Evolutionary conservation across 768 basidiomycete genomes (phyloP).

Genomic region (Tulasnella sp.): DNA sequence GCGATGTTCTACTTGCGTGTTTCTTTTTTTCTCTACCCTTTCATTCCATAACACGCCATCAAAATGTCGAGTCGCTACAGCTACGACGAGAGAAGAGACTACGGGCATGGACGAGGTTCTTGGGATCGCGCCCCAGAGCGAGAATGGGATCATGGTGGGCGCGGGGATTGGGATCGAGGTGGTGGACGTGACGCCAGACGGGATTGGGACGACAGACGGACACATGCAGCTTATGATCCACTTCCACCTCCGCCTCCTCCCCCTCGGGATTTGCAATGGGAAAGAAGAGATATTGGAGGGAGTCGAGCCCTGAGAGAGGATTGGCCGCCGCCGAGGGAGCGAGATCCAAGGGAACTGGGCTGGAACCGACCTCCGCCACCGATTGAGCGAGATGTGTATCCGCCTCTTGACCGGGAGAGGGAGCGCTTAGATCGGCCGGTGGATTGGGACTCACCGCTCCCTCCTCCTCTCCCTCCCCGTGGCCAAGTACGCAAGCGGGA

Average conservation of each 20-base stretch:
- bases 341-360: too few relatives aligned
- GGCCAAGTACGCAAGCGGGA: slow-evolving; percentile 10
- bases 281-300: too few relatives aligned
- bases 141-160: not conserved
- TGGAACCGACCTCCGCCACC: too few relatives aligned
- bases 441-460: not conserved
- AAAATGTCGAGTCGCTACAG: slow-evolving; percentile 1
- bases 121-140: not conserved
- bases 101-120: not conserved
- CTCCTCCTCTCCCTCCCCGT: not conserved
- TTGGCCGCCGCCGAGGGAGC: too few relatives aligned
- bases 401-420: not conserved
- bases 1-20: slow-evolving; percentile 19
- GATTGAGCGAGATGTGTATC: too few relatives aligned
- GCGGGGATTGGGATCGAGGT: not conserved
- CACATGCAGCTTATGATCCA: not conserved
- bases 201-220: not conserved
- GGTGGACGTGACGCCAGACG: not conserved
- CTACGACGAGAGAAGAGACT: slow-evolving; percentile 12
- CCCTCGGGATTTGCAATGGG: not conserved
- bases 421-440: slow-evolving; percentile 1
- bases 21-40: slow-evolving; percentile 13
- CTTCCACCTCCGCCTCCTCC: not conserved
- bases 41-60: slow-evolving; percentile 53
- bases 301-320: too few relatives aligned